Base-by-base conservation (phyloP, 1,139 yeast genomes). In the Pichia terricola region DNA sequence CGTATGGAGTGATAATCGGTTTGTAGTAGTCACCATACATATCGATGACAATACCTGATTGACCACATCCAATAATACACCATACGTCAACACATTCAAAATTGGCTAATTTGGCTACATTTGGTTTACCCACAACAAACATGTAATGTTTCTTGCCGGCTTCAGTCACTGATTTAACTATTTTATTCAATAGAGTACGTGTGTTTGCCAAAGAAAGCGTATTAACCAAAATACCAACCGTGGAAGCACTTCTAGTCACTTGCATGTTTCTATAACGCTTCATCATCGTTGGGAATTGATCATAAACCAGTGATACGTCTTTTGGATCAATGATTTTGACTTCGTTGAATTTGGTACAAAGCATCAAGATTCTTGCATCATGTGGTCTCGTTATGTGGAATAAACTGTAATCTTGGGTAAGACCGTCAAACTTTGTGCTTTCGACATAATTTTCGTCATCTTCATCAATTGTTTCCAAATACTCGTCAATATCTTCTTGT, bases 101-200 rank as follows among this genome's bases (percentile, higher is more conserved):
- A 62, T 91, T 91, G 10, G 98, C 98, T 44, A 91, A 69, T 57
- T 91, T 91, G 36, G 98, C 95, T 4, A 91, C 96, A 58, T 91
- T 91, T n/a, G 97, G 97, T 60, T 94, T 94, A 16, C 99, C 99
- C 6, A 91, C 97, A 5, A 89, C 97, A 66, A 91, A 88, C 56
- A 87, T 73, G 59, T 91, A 91, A 53, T 85, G 91, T 59, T 94
- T 94, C 63, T 91, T 91, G 2, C 88, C 96, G 0, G 94, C 88
- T 4, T 69, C 71, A 42, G 71, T 73, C 46, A 91, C 77, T 62
- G 81, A 75, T 28, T 66, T 58, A n/a, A 59, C 54, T 4, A 88
- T 75, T 34, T 72, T 70, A 48, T 79, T 75, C 40, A 89, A 69
- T 32, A 88, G 67, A 9, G 63, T 68, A 45, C 77, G 77, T 25